Evolutionary conservation across 306 rosid species (phyloP).

Genomic region (Argentina anserina): DNA sequence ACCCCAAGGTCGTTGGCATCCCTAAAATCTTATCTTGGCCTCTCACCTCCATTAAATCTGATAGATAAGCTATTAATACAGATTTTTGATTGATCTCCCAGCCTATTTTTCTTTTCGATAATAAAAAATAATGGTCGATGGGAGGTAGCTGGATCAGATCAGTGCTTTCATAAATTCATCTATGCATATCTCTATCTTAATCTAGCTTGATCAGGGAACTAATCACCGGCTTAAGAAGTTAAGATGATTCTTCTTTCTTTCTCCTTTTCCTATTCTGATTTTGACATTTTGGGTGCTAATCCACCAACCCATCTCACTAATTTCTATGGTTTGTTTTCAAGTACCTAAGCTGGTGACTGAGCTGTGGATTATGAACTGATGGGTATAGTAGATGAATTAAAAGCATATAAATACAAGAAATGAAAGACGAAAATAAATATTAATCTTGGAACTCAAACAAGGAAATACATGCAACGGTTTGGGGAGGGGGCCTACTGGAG

Average conservation of each 20-base stretch:
- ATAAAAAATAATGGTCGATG: background rate
- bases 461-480: slow-evolving; percentile 11
- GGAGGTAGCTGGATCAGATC: slow-evolving; percentile 1
- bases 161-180: slow-evolving; percentile 5
- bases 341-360: slow-evolving; percentile 35
- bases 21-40: slow-evolving; percentile 42
- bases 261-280: slow-evolving; percentile 19
- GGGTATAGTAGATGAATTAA: background rate
- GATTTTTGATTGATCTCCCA: slow-evolving; percentile 14
- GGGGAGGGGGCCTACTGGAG: slow-evolving; percentile 39
- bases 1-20: slow-evolving; percentile 44
- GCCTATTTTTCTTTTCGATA: slow-evolving; percentile 1
- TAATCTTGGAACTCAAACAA: slow-evolving; percentile 8
- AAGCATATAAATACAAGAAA: background rate
- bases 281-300: slow-evolving; percentile 52
- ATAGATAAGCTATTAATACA: background rate
- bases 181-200: slow-evolving; percentile 5
- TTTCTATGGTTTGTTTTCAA: slow-evolving; percentile 32
- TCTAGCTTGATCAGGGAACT: slow-evolving; percentile 29
- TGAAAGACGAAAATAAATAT: background rate
- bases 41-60: slow-evolving; percentile 56
- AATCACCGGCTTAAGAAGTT: slow-evolving; percentile 35
- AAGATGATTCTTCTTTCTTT: slow-evolving; percentile 27
- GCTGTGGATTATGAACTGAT: slow-evolving; percentile 5
- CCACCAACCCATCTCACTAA: slow-evolving; percentile 56